Base-by-base conservation (phyloP, 2,329 filamentous ascomycete species). In the Mariannaea sp. region DNA sequence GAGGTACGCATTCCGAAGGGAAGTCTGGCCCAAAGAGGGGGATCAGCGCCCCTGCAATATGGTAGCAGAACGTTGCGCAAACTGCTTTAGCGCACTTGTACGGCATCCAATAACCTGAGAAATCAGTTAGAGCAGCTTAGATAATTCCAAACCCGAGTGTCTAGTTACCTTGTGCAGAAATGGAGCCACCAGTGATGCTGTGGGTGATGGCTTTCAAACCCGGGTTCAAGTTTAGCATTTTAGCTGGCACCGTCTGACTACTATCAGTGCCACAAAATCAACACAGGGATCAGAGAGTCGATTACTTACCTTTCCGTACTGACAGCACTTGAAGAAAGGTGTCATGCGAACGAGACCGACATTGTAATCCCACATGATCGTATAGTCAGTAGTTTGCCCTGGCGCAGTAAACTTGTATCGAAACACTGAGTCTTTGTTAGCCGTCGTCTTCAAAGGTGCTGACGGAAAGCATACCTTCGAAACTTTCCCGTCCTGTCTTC, bases 321-420 rank as follows among this genome's bases (percentile, higher is more conserved):
- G 86, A 69, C 87, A 87, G 61, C 89, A 92, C 71, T 96, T 96
- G 81, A 97, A 97, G 69, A 97, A 90, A 22, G 92, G 89, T 2
- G 92, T 97, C 73, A 96, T 95, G 57, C 93, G 87, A 57, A 97
- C 92, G 24, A 97, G 85, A 7, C 94, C 94, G 57, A 93, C 85
- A 65, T 95, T 93, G 75, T 97, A 97, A 72, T 99, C 94, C 94
- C 94, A 99, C 84, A 97, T 92, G 56, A 97, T 86, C 1, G 83
- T 84, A 70, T 88, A 92, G 46, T 82, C 78, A 58, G 79, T 80
- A 2, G 86, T 80, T 39, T 88, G 82, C 9, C 80, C 84, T 0
- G 89, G 89, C 3, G 88, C 70, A 61, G 79, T 82, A 77, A 95
- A 97, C 29, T 83, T 85, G 71, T 97, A 97, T 48, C 58, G 59